phyloP scores from a whole-genome alignment of 1,284 basidiomycete genomes.

The Pseudozyma tsukubaensis region DNA sequence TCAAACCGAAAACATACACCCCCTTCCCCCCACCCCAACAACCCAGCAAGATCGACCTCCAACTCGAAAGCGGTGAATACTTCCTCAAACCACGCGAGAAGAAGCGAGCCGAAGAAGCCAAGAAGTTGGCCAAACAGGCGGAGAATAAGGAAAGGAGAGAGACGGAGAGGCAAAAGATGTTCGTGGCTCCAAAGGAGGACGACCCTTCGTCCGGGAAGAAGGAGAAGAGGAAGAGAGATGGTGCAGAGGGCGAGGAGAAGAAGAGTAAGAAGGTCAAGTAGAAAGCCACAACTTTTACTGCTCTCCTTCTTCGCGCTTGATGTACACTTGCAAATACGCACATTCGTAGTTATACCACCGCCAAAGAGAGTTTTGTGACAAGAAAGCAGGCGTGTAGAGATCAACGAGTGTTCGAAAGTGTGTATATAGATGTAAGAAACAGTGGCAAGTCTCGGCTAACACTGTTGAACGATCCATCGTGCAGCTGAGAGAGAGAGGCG shows the following conservation, averaged over 20 bases:
- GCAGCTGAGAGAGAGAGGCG: too few relatives aligned
- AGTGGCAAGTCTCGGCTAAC: too few relatives aligned
- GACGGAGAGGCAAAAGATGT: conserved; percentile 52
- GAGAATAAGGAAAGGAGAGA: conserved; percentile 53
- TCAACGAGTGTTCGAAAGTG: neutral
- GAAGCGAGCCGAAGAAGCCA: conserved; percentile 72
- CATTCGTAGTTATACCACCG: too few relatives aligned
- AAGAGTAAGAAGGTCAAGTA: conserved; percentile 35
- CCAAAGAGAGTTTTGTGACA: too few relatives aligned
- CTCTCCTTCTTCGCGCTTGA: neutral
- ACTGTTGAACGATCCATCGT: too few relatives aligned
- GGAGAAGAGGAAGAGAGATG: conserved; percentile 22
- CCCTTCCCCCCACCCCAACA: conserved; percentile 96
- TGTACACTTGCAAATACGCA: neutral
- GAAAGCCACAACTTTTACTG: neutral
- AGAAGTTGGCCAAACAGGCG: conserved; percentile 51
- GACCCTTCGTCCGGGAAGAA: conserved; percentile 4
- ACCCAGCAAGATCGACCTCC: conserved; percentile 93
- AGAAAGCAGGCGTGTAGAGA: too few relatives aligned
- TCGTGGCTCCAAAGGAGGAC: conserved; percentile 55
- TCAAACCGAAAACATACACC: conserved; percentile 93
- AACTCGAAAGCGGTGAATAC: conserved; percentile 86
- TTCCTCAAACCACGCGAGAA: conserved; percentile 76
- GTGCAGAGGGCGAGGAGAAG: conserved; percentile 10
- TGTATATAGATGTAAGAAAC: neutral